Base-by-base conservation (phyloP, 257 asterid species). In the Penstemon barbatus region DNA sequence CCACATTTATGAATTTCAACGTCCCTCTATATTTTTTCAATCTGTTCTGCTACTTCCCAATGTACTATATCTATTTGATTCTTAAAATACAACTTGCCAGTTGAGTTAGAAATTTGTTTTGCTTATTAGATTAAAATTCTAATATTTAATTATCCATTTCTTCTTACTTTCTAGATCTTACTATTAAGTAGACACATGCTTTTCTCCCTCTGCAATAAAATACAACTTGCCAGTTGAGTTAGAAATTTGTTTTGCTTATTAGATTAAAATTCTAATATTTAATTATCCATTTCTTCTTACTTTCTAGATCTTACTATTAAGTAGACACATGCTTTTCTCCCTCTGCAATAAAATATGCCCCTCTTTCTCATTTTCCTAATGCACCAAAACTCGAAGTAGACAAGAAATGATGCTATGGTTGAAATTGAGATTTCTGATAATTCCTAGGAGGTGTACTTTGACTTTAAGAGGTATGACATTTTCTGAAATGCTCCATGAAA, bases 381-480 rank as follows among this genome's bases (percentile, higher is more conserved):
- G 54, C 66, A 8, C 13, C 2, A 7, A 73, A 65, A 55, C 50
- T 19, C 15, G 46, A 41, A 60, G 50, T 11, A 71, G 81, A 71
- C 33, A 25, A 25, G 2, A 25, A 0, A 1, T 25, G 33, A 25
- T 25, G 33, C 33, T 25, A 66, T 15, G 25, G 73, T 76, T 55
- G 77, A 71, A 63, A 62, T 71, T 66, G 77, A 76, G 74, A 66
- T 76, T n/a, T 66, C 71, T 33, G 75, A 72, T 68, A 71, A 77
- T 50, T 61, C 15, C 64, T 71, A 55, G 7, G 33, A 66, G 72
- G 81, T 77, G 13, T 64, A 67, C 64, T 63, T 77, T 2, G 33
- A 25, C 33, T 25, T 25, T 25, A 25, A 25, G 33, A 25, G 33
- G 33, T 25, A 25, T 2, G 33, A 2, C 33, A 2, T 25, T 25